Base-by-base conservation (phyloP, 345 rosid genomes). In the Clarkia xantiana region DNA sequence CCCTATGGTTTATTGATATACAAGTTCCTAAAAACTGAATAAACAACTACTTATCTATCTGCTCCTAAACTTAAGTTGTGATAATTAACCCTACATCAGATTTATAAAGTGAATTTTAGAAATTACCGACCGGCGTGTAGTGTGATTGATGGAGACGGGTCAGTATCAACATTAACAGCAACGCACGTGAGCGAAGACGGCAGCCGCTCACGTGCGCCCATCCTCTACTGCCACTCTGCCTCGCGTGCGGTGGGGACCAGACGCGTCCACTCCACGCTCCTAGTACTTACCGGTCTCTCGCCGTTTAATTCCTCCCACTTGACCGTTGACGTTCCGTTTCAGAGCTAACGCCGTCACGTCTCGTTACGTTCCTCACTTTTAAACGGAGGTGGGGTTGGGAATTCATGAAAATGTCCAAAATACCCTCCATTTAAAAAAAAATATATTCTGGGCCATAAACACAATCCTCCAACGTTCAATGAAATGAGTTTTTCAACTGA, bases 181-280 rank as follows among this genome's bases (percentile, higher is more conserved):
- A 29, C 34, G 51, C 51, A 20, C 18, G 23, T n/a, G 29, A 2
- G 40, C 2, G 14, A 15, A 18, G 18, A 5, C 9, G 57, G 11
- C 10, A 0, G 50, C 7, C 15, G 50, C 29, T 54, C 58, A 54
- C 58, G 58, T 54, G 58, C 58, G 16, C 50, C 23, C 41, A 54
- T 54, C 49, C 43, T 42, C 23, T 29, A 23, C 57, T 42, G 53
- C n/a, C 41, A 49, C 20, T 29, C 53, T 14, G 42, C 29, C n/a
- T 45, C 43, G 50, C 58, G 58, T 54, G 58, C 50, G 58, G 49
- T 54, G 58, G 58, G 58, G 58, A 54, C 48, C 58, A 29, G 36
- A 29, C 36, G 36, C 36, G 36, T 9, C 10, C 18, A 10, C 41
- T 0, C 23, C 54, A 14, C 44, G 13, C 47, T 34, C 54, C 42